Conservation (phyloP, 2,329 filamentous ascomycete species). For the Calonectria pseudoturangicola region DNA sequence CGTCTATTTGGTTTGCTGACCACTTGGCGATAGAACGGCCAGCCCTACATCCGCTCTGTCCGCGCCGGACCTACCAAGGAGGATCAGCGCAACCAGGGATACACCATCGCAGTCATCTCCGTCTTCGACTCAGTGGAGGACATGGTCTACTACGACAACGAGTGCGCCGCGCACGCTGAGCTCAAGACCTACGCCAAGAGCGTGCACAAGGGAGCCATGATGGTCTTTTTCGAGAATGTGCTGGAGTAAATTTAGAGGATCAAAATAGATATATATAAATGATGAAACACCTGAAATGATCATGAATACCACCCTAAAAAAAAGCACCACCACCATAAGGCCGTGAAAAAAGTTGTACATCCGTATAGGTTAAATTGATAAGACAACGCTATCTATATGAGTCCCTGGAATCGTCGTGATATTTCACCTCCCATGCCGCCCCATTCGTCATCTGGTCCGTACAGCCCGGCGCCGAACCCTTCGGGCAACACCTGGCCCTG, state of each 20-base stretch:
- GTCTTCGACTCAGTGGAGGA: slow-evolving; percentile 75
- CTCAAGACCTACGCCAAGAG: slow-evolving; percentile 57
- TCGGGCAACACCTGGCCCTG: slow-evolving; percentile 53
- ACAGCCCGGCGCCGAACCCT: slow-evolving; percentile 39
- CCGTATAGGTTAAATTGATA: background rate
- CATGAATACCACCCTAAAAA: background rate
- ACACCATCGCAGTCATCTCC: slow-evolving; percentile 73
- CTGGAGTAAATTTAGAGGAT: slow-evolving; percentile 28
- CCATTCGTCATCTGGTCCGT: slow-evolving; percentile 39
- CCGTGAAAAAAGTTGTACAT: background rate
- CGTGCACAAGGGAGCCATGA: slow-evolving; percentile 65
- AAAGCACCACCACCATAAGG: too few relatives aligned
- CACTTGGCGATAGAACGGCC: slow-evolving; percentile 68
- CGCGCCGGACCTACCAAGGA: slow-evolving; percentile 68
- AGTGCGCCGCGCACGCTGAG: slow-evolving; percentile 58
- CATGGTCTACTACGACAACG: slow-evolving; percentile 77
- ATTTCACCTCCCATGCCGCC: slow-evolving; percentile 55
- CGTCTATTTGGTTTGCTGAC: background rate
- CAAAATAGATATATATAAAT: slow-evolving; percentile 47
- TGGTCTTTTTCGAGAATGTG: slow-evolving; percentile 69
- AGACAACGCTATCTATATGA: slow-evolving; percentile 49
- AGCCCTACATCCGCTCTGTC: slow-evolving; percentile 75
- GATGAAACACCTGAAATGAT: background rate
- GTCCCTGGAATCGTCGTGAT: slow-evolving; percentile 57
- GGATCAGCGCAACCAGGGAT: slow-evolving; percentile 75